Evolutionary conservation across 768 basidiomycete species (phyloP), one percentile per base, ranked within the genome.

Genomic region (Pisolithus orientalis): DNA sequence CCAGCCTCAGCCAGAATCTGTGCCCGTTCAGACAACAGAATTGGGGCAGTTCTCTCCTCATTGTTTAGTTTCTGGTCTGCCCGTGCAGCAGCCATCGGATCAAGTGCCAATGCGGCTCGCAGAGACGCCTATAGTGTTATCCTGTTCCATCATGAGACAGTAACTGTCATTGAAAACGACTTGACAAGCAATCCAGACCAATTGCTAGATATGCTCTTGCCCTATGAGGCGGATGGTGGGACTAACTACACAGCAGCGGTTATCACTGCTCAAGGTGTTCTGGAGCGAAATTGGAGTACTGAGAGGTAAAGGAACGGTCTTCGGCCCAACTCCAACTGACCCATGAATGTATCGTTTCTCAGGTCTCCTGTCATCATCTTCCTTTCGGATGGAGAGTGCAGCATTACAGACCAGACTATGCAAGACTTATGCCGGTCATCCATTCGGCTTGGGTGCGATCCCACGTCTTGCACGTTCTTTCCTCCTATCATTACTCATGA

Each of bases 31-130:
- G 63, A 77, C 54, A 75, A 81, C 54, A 63, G 80, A 10, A 65
- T 80, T 16, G 80, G 80, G 6, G 78, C 80, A 1, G 79, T 80
- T 0, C 74, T 73, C 29, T 76, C 78, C 1, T 72, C 79, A 0
- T 59, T 82, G 5, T 64, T 78, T 51, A 65, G 65, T 7, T 82
- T 82, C 60, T 82, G 79, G 80, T 54, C 61, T 6, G 72, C 80
- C 2, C 70, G 79, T 2, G 65, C 71, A 9, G 62, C 69, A 11
- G 71, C 73, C 6, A 47, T 71, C 54, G 16, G 32, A 79, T 80
- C 62, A 47, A 6, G 61, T 42, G 40, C 45, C 27, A 25, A 59
- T 47, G 57, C 59, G 13, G 51, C 57, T 7, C 53, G 53, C 24
- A 37, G 50, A 44, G 50, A 45, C 59, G 69, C 79, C 1, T 81